These are phyloP conservation scores for Metschnikowia cerradonensis DNA, from an alignment of 805 yeast species.

Conservation along the genomic window DNA sequence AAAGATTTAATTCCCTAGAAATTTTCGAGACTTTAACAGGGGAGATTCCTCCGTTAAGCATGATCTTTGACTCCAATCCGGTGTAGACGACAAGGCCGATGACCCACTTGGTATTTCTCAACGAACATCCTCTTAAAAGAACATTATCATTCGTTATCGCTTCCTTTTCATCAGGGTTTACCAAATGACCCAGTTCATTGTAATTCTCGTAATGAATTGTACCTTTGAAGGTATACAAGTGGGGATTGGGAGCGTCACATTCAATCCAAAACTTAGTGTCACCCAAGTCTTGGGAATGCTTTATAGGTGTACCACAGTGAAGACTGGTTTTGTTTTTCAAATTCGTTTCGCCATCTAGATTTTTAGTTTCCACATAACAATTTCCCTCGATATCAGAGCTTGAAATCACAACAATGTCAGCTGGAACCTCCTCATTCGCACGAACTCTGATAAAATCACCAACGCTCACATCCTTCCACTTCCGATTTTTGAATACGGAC, in stretches of 20 bases:
- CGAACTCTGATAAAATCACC: slow-evolving; percentile 69
- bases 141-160: slow-evolving; percentile 60
- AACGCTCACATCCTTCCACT: slow-evolving; percentile 22
- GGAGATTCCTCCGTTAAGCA: slow-evolving; percentile 73
- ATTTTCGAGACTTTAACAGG: slow-evolving; percentile 70
- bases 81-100: slow-evolving; percentile 74
- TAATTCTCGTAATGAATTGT: slow-evolving; percentile 50
- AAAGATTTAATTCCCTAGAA: slow-evolving; percentile 60
- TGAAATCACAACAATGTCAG: slow-evolving; percentile 58
- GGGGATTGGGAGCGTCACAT: slow-evolving; percentile 68
- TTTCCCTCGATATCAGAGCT: slow-evolving; percentile 70
- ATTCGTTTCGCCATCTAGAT: slow-evolving; percentile 23
- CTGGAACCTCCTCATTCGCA: slow-evolving; percentile 74
- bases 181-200: slow-evolving; percentile 27
- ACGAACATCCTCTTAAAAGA: slow-evolving; percentile 65
- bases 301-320: slow-evolving; percentile 49
- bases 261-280: slow-evolving; percentile 57
- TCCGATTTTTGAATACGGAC: slow-evolving; percentile 18
- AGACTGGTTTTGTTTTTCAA: slow-evolving; percentile 57
- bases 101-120: slow-evolving; percentile 74
- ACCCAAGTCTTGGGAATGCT: slow-evolving; percentile 56
- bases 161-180: slow-evolving; percentile 44
- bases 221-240: slow-evolving; percentile 64
- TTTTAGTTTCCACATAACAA: slow-evolving; percentile 48
- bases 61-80: slow-evolving; percentile 70